phyloP scores from a whole-genome alignment of 352 stramenopile species.

The Globisporangium mamillatum region DNA sequence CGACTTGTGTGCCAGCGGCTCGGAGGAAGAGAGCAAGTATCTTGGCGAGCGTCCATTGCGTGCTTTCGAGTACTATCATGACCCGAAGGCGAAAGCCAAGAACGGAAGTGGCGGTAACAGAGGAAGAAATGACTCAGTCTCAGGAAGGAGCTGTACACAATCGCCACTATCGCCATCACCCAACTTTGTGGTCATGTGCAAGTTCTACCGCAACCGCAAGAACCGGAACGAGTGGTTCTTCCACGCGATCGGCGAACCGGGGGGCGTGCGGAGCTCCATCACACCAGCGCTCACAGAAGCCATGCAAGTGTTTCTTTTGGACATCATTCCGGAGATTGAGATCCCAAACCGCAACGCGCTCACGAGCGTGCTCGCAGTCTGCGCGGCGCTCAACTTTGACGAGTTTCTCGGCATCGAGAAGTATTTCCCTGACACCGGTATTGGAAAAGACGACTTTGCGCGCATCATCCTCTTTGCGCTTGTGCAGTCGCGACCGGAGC shows the following conservation, averaged over 20 bases:
- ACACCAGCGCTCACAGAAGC: slow-evolving; percentile 39
- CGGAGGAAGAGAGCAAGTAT: slow-evolving; percentile 16
- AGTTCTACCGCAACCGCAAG: slow-evolving; percentile 44
- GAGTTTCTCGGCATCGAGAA: slow-evolving; percentile 58
- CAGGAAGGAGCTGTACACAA: neutral
- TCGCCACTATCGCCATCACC: slow-evolving; percentile 15
- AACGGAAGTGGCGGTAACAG: neutral
- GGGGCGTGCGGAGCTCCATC: slow-evolving; percentile 41
- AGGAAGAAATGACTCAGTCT: neutral
- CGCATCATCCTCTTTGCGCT: slow-evolving; percentile 47
- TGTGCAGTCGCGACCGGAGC: slow-evolving; percentile 36
- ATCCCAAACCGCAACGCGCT: slow-evolving; percentile 59
- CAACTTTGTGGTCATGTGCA: slow-evolving; percentile 50
- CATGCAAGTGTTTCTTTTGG: slow-evolving; percentile 60
- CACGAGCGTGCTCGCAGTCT: slow-evolving; percentile 61
- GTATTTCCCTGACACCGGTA: slow-evolving; percentile 38
- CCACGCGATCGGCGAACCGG: slow-evolving; percentile 33
- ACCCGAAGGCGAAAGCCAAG: slow-evolving; percentile 20
- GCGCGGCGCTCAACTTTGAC: slow-evolving; percentile 48
- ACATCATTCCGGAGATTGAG: slow-evolving; percentile 70
- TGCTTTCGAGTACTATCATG: slow-evolving; percentile 26
- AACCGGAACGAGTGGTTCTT: slow-evolving; percentile 38
- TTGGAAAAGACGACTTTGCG: slow-evolving; percentile 51
- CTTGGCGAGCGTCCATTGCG: slow-evolving; percentile 20
- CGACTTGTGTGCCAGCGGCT: slow-evolving; percentile 22